Evolutionary conservation across 192 early-diverging fungal genomes (phyloP).

Genomic region (Piromyces sp.): DNA sequence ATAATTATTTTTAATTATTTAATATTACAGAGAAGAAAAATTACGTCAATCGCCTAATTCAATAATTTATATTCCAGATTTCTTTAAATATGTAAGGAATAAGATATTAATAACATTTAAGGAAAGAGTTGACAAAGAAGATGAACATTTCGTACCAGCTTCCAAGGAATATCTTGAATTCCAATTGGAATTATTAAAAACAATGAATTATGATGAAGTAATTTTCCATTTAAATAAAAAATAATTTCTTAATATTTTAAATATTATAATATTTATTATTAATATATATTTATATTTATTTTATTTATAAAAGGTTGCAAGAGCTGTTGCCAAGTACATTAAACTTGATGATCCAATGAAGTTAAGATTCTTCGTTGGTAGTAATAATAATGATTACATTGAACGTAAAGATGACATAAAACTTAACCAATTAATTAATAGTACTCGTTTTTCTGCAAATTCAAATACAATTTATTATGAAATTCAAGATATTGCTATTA

Average conservation of each 20-base stretch:
- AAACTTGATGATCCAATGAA: conserved; percentile 39
- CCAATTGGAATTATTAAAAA: conserved; percentile 39
- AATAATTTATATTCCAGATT: conserved; percentile 33
- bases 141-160: conserved; percentile 14
- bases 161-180: conserved; percentile 12
- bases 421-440: conserved; percentile 2
- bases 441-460: not conserved
- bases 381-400: conserved; percentile 9
- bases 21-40: conserved; percentile 8
- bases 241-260: too few relatives aligned
- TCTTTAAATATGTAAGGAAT: conserved; percentile 60
- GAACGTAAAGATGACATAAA: conserved; percentile 38
- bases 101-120: conserved; percentile 52
- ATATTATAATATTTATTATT: not conserved
- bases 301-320: conserved; percentile 33
- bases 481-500: conserved; percentile 56
- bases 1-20: too few relatives aligned
- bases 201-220: conserved; percentile 41
- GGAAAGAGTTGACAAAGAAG: conserved; percentile 21
- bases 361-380: conserved; percentile 42
- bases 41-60: conserved; percentile 12
- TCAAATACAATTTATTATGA: conserved; percentile 58
- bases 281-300: not conserved
- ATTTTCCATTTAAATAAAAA: too few relatives aligned
- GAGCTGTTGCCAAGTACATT: conserved; percentile 38